Evolutionary conservation across 176 grass and related monocot genomes (phyloP).

Genomic region (Juncus effusus): DNA sequence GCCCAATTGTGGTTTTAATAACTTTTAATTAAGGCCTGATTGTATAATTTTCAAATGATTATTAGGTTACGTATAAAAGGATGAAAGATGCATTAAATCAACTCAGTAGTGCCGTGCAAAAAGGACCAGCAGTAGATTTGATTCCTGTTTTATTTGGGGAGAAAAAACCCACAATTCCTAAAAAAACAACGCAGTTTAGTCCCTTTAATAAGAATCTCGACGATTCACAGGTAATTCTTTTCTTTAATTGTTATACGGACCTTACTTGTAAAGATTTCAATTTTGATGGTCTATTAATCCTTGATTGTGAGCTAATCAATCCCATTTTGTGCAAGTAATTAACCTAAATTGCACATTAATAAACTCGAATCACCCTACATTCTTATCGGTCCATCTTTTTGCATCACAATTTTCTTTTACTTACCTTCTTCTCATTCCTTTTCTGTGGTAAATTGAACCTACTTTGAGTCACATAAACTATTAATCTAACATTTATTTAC

Average conservation of each 20-base stretch:
- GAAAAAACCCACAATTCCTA: constrained; percentile 49
- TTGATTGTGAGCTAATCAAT: no score
- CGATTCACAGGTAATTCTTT: constrained; percentile 65
- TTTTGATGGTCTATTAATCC: no score
- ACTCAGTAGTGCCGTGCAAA: constrained; percentile 72
- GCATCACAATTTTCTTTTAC: no score
- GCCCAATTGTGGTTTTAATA: constrained; percentile 13
- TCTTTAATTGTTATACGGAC: not conserved
- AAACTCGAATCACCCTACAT: no score
- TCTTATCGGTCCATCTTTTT: no score
- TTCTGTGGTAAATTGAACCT: no score
- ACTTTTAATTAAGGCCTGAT: not conserved
- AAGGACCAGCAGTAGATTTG: constrained; percentile 70
- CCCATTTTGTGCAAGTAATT: no score
- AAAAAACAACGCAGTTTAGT: constrained; percentile 62
- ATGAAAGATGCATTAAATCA: constrained; percentile 93
- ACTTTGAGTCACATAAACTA: no score
- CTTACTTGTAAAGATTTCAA: not conserved
- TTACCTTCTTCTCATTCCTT: no score
- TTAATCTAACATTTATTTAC: constrained; percentile 3
- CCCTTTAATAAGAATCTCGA: constrained; percentile 96
- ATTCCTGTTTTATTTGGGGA: constrained; percentile 96
- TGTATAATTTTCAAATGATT: not conserved
- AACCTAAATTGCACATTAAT: no score
- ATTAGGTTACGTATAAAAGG: constrained; percentile 82